Base-by-base conservation (phyloP, 106 monocot species). In the Ottelia alismoides region DNA sequence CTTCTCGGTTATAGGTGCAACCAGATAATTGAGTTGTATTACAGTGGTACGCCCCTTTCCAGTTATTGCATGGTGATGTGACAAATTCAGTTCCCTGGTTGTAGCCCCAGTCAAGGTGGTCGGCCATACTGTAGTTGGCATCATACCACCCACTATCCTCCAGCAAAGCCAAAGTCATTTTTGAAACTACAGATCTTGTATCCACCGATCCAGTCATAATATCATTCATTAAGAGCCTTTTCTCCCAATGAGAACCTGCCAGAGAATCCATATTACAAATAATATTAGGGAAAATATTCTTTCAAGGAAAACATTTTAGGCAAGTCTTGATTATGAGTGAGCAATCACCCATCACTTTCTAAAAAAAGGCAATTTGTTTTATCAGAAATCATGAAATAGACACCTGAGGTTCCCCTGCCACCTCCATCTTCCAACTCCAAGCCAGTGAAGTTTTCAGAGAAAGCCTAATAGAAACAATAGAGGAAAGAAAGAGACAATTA, bases 191-290 rank as follows among this genome's bases (percentile, higher is more conserved):
- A 52, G 96, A 96, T 82, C 82, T 76, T 43, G 96, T 81, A 62
- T 96, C 96, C n/a, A 96, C 96, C 31, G 96, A 96, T 4, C 96
- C 96, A 10, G 96, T 96, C 96, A 96, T 96, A 27, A 96, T 96
- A 66, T 96, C 96, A 82, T 96, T 96, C 96, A 96, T 96, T 31
- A 96, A 71, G 31, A 96, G 78, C 30, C 96, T 82, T 58, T 96
- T 96, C 70, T 96, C 96, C 96, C 96, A 96, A 52, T 96, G 96
- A 31, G 96, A 96, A 20, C 96, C 96, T 96, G 60, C 27, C n/a
- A n/a, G n/a, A n/a, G n/a, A n/a, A n/a, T n/a, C n/a, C n/a, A n/a
- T n/a, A n/a, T n/a, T n/a, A n/a, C n/a, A n/a, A n/a, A n/a, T n/a
- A n/a, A n/a, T n/a, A n/a, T n/a, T n/a, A n/a, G n/a, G n/a, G n/a